phyloP scores from a whole-genome alignment of 768 basidiomycete genomes.

The Candolleomyces efflorescens region DNA sequence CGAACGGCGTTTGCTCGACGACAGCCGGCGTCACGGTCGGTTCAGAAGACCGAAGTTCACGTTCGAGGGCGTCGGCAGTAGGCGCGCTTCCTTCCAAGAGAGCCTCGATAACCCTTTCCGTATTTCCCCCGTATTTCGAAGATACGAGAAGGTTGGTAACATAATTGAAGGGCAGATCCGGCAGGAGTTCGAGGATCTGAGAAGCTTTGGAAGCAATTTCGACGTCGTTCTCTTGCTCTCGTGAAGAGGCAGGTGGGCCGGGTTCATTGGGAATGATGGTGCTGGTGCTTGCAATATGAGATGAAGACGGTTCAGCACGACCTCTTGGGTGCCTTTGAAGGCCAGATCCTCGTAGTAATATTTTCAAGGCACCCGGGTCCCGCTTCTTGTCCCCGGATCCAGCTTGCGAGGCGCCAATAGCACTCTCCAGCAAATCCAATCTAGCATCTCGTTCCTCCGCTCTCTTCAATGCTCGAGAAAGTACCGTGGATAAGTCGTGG shows the following conservation, averaged over 20 bases:
- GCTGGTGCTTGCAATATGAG: not conserved
- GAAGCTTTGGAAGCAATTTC: conserved; percentile 55
- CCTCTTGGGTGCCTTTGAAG: conserved; percentile 5
- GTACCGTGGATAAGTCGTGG: conserved; percentile 52
- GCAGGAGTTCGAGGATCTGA: conserved; percentile 76
- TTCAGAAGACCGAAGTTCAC: not conserved
- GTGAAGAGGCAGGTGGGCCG: not conserved
- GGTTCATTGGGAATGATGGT: not conserved
- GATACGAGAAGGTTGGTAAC: conserved; percentile 53
- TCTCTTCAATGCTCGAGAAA: conserved; percentile 40
- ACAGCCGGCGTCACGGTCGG: conserved; percentile 7
- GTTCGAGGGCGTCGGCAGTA: conserved; percentile 21
- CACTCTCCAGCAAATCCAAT: conserved; percentile 51
- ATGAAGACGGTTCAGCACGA: too few relatives aligned
- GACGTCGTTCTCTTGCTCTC: conserved; percentile 19
- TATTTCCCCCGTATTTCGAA: conserved; percentile 45
- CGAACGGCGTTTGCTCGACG: conserved; percentile 20
- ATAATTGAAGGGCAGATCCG: conserved; percentile 53
- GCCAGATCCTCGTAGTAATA: conserved; percentile 62
- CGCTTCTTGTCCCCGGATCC: conserved; percentile 20
- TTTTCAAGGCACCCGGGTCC: conserved; percentile 55
- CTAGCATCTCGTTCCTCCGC: conserved; percentile 53
- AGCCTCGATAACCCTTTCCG: conserved; percentile 64
- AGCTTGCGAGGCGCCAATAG: conserved; percentile 34
- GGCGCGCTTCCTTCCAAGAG: conserved; percentile 75